Base-by-base conservation (phyloP, 2,329 filamentous ascomycete species). In the Plectosphaerella sp. region DNA sequence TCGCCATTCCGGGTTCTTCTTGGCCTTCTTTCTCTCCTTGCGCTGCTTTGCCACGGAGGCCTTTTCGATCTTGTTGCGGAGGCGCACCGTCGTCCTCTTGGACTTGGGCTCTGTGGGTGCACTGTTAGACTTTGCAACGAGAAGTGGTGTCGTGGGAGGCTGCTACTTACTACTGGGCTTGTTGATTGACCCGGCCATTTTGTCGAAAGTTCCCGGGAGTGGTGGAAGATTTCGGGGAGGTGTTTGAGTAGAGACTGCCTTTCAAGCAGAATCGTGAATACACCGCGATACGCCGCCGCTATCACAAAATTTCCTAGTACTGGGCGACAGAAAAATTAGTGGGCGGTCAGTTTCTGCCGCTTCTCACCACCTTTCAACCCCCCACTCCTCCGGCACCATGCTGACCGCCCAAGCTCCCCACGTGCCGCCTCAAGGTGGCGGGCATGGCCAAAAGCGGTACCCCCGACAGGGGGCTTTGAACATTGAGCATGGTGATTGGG, bases 1-100 rank as follows among this genome's bases (percentile, higher is more conserved):
- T 61, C 89, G 85, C 91, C 94, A 97, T 89, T 96, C 85, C 35
- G 94, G 93, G 70, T 97, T 96, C 83, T 96, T 91, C 77, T 96
- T 97, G 52, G 88, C 91, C 52, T 85, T 78, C 78, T 96, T 97
- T 66, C 86, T 87, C 56, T 85, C 76, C 73, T 99, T 99, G 67
- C 86, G 85, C 73, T 96, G 91, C 78, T 99, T 99, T 57, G 89
- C 86, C 42, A 83, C 83, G 50, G 92, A 90, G 20, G 89, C 87
- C 74, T 99, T 99, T 69, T 96, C 84, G 72, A 99, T 97, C 75
- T 96, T 97, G 77, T 97, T 87, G 59, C 93, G 86, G 64, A 99
- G 81, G 55, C 94, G 91, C 65, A 93, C 89, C 45, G 93, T 85
- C 61, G 83, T 84, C 71, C 94, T 88, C 83, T 99, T 99, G 52